Evolutionary conservation across 768 basidiomycete species (phyloP), one percentile per base, ranked within the genome.

Genomic region (Serendipita sp.): DNA sequence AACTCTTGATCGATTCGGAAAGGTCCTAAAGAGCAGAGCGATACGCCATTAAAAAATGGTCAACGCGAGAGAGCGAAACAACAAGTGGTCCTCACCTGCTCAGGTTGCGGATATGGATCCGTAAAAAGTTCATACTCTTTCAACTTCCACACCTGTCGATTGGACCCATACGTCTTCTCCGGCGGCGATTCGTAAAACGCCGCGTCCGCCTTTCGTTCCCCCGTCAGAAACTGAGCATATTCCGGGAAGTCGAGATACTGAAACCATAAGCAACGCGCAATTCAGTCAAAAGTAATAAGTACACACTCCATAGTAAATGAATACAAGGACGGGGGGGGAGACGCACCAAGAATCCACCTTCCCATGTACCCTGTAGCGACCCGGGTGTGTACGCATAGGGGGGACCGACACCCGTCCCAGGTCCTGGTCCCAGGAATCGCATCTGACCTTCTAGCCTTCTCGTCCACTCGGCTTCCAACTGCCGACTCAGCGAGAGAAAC

Each of bases 81-180:
- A 5, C 7, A 38, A 5, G 34, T 38, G 34, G 34, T 38, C 4
- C 34, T 38, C 7, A 38, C 34, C 34, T 38, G 34, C 34, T 38
- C 34, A 5, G 45, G 26, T 20, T 20, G 20, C n/a, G 45, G 45
- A 20, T 48, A 20, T 28, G 53, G 24, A 33, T 58, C 17, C 9
- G 31, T 11, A 17, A 17, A 31, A 9, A 58, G 31, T 24, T 58
- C 53, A 31, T 58, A 58, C n/a, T 58, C 53, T 58, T 58, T 58
- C 11, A 58, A 33, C 31, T 58, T 58, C 53, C 53, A 58, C n/a
- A 58, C 53, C 31, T 58, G 53, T 33, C 53, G 53, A 24, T 58
- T 58, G 22, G 17, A 17, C 11, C 53, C 53, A 31, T 58, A 58
- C 30, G 31, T 17, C 53, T 58, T 58, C 22, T 58, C 53, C 24